Conservation (phyloP, 2,329 filamentous ascomycete species). For the Nothopassalora personata region DNA sequence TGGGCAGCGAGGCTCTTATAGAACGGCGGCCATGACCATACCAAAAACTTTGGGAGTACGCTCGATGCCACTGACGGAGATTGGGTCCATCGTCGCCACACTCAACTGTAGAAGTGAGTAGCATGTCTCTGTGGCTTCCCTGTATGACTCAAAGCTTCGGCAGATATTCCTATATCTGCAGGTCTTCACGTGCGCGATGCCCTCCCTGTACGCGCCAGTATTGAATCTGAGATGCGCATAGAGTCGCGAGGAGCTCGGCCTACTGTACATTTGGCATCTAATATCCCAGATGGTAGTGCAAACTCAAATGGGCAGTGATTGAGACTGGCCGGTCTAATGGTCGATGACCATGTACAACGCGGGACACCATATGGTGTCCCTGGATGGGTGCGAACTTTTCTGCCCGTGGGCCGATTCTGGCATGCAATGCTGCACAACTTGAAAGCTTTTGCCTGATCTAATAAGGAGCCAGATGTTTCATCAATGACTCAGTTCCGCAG, state of each 20-base stretch:
- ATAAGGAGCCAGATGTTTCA: not conserved
- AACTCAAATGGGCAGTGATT: not conserved
- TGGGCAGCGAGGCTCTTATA: not conserved
- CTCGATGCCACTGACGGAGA: not conserved
- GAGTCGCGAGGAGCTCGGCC: not conserved
- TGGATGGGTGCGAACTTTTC: not conserved
- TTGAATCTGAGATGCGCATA: not conserved
- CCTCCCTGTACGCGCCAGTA: not conserved
- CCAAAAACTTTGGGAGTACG: not conserved
- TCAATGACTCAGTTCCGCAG: not conserved
- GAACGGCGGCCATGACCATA: not conserved
- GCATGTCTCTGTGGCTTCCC: not conserved
- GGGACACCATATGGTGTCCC: not conserved
- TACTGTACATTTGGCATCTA: not conserved
- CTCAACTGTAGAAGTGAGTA: not conserved
- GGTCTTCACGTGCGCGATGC: not conserved
- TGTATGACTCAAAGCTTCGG: not conserved
- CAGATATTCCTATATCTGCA: not conserved
- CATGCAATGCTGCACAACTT: not conserved
- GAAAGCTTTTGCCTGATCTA: not conserved
- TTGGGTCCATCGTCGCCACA: not conserved
- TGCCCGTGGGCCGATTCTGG: not conserved
- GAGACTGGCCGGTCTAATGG: not conserved
- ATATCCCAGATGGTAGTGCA: not conserved
- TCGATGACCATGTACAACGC: not conserved